Conservation (phyloP, 2,329 filamentous ascomycete species). For the Aspergillus bombycis region DNA sequence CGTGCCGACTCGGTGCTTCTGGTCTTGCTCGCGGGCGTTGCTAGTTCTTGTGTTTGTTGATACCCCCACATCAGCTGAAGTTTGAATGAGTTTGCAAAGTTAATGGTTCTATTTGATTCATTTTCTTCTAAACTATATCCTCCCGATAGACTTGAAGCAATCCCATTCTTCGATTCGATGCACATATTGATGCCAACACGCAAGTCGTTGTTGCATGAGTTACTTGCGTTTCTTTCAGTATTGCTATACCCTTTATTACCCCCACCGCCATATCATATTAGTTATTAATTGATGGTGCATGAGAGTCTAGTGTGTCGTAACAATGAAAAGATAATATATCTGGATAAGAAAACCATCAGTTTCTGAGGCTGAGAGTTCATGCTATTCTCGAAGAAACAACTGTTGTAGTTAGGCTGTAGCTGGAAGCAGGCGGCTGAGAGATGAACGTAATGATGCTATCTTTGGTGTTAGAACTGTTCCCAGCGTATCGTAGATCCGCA, state of each 20-base stretch:
- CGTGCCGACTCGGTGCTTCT: conserved; percentile 1
- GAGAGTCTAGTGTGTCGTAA: not conserved
- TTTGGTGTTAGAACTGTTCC: too few species aligned
- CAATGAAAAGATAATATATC: not conserved
- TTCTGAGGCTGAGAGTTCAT: not conserved
- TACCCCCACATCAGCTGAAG: conserved; percentile 28
- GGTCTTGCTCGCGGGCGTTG: conserved; percentile 19
- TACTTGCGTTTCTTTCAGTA: not conserved
- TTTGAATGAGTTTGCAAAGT: conserved; percentile 25
- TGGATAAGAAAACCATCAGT: not conserved
- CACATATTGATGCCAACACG: conserved; percentile 15
- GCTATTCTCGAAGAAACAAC: not conserved
- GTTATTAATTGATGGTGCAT: not conserved
- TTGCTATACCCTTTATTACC: not conserved
- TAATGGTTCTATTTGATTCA: conserved; percentile 12
- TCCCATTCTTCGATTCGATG: conserved; percentile 21
- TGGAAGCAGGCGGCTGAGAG: not conserved
- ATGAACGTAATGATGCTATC: too few species aligned
- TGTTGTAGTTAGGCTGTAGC: not conserved
- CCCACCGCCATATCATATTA: not conserved
- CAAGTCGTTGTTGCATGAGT: conserved; percentile 2
- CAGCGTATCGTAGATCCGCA: too few species aligned
- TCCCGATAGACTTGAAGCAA: conserved; percentile 24
- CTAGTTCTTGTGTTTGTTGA: conserved; percentile 29
- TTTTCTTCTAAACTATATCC: conserved; percentile 13